These are phyloP conservation scores for Lecanicillium sp. DNA, from an alignment of 2,329 filamentous ascomycete species.

Conservation along the genomic window DNA sequence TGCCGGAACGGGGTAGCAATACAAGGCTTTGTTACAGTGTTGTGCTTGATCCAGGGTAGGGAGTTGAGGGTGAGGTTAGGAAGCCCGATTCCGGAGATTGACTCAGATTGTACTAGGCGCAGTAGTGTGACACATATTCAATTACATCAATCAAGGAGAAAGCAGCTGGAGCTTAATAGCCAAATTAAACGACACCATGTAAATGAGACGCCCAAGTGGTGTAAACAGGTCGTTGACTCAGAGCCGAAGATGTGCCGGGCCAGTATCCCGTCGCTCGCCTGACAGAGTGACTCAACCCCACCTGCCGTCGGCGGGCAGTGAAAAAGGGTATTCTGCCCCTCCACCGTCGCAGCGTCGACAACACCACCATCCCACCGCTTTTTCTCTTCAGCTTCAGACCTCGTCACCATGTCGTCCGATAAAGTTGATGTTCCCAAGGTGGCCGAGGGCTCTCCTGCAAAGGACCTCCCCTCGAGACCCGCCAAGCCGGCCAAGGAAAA, in stretches of 20 bases:
- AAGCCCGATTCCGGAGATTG: too few relatives aligned
- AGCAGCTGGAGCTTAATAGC: too few relatives aligned
- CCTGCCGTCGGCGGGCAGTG: slow-evolving; percentile 13
- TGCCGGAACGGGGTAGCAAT: too few relatives aligned
- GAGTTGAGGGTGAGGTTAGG: too few relatives aligned
- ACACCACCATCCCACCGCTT: slow-evolving; percentile 14
- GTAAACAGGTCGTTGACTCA: background rate
- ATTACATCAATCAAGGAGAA: too few relatives aligned
- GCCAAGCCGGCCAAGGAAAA: slow-evolving; percentile 27
- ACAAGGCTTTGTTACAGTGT: too few relatives aligned
- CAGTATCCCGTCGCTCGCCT: background rate
- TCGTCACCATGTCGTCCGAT: slow-evolving; percentile 27
- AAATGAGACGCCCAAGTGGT: too few relatives aligned
- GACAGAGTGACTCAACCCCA: slow-evolving; percentile 27
- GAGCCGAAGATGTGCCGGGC: slow-evolving; percentile 19
- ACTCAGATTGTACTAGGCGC: too few relatives aligned
- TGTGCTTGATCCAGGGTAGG: too few relatives aligned
- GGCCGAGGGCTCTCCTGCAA: slow-evolving; percentile 23
- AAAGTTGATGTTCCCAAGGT: slow-evolving; percentile 26
- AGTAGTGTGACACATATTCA: too few relatives aligned
- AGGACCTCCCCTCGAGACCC: slow-evolving; percentile 26
- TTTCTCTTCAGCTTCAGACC: slow-evolving; percentile 10
- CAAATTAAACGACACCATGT: too few relatives aligned
- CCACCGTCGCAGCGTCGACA: slow-evolving; percentile 18
- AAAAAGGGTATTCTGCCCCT: slow-evolving; percentile 21